These are phyloP conservation scores for Paracoccidioides brasiliensis DNA, from an alignment of 2,329 filamentous ascomycete species.

Conservation along the genomic window DNA sequence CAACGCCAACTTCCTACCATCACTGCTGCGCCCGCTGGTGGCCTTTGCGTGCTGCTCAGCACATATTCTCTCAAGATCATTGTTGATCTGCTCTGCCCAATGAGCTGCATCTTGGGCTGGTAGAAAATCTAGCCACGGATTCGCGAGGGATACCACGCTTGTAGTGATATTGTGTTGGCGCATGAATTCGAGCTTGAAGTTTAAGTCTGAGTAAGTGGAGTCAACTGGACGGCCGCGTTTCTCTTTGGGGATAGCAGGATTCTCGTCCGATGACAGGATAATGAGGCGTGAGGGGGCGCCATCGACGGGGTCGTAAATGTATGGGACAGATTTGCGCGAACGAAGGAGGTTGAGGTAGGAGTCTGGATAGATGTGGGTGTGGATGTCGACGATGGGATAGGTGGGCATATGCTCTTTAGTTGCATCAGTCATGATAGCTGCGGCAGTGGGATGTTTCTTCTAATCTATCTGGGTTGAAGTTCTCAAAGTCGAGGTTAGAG, in stretches of 20 bases:
- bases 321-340: slow-evolving; percentile 35
- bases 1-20: slow-evolving; percentile 4
- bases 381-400: slow-evolving; percentile 43
- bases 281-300: slow-evolving; percentile 30
- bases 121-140: slow-evolving; percentile 88
- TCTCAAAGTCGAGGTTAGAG: no score
- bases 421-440: background rate
- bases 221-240: slow-evolving; percentile 68
- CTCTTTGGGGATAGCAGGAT: slow-evolving; percentile 24
- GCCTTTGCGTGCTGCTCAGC: slow-evolving; percentile 14
- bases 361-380: slow-evolving; percentile 51
- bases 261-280: slow-evolving; percentile 35
- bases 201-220: slow-evolving; percentile 66
- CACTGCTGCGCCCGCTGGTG: background rate
- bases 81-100: slow-evolving; percentile 58
- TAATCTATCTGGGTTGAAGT: no score
- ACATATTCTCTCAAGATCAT: slow-evolving; percentile 65
- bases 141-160: slow-evolving; percentile 78
- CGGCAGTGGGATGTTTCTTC: background rate
- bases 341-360: slow-evolving; percentile 46
- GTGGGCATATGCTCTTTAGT: background rate
- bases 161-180: slow-evolving; percentile 66
- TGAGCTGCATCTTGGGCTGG: slow-evolving; percentile 44
- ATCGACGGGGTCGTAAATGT: slow-evolving; percentile 29
- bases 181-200: slow-evolving; percentile 79